Conservation (phyloP, 2,329 filamentous ascomycete species). For the Apiospora sp. region DNA sequence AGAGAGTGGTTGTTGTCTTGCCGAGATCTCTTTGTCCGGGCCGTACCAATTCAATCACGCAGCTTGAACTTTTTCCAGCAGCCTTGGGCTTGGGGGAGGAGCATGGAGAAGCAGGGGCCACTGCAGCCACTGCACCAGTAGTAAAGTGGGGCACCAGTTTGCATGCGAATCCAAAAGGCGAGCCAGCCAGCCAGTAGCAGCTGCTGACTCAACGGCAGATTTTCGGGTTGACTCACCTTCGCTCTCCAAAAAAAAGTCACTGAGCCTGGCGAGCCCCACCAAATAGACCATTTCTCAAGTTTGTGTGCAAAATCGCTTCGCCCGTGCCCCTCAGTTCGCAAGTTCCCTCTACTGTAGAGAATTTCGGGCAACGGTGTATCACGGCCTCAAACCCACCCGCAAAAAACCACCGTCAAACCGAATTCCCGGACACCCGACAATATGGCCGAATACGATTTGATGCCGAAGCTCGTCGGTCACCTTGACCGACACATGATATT, state of each 20-base stretch:
- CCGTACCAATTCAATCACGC: background rate
- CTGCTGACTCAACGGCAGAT: constrained; percentile 19
- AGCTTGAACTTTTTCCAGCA: constrained; percentile 6
- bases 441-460: constrained; percentile 77
- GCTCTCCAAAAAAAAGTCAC: background rate
- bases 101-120: constrained; percentile 9
- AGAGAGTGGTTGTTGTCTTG: background rate
- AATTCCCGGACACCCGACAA: constrained; percentile 50
- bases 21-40: background rate
- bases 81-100: background rate
- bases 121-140: background rate
- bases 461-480: constrained; percentile 88
- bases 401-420: constrained; percentile 39
- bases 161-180: background rate
- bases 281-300: constrained; percentile 20
- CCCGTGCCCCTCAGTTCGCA: constrained; percentile 21
- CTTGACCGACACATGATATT: constrained; percentile 97
- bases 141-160: background rate
- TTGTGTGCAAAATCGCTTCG: constrained; percentile 22
- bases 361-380: constrained; percentile 17
- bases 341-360: background rate
- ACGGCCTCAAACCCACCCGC: constrained; percentile 7
- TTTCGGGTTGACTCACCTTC: constrained; percentile 6
- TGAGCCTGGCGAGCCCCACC: constrained; percentile 14
- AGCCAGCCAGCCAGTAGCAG: background rate